These are phyloP conservation scores for Fraxinus platypoda DNA, from an alignment of 305 asterid genomes.

Conservation along the genomic window DNA sequence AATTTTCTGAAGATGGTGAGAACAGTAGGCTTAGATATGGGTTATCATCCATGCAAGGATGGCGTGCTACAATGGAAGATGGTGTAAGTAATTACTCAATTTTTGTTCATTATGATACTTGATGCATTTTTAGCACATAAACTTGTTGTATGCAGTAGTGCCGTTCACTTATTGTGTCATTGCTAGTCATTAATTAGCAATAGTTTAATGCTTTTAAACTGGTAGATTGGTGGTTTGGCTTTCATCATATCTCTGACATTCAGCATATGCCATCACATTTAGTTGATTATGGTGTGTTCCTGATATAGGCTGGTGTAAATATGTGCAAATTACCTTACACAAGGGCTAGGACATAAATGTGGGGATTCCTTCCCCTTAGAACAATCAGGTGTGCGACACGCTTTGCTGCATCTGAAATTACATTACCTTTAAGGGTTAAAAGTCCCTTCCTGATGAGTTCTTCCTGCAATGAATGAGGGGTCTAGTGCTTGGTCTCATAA, in stretches of 20 bases:
- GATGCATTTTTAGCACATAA: background rate
- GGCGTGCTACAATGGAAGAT: conserved; percentile 99
- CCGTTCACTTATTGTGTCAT: background rate
- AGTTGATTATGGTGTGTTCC: background rate
- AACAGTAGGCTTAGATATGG: conserved; percentile 70
- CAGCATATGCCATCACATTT: background rate
- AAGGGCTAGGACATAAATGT: background rate
- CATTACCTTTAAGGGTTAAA: background rate
- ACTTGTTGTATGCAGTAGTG: background rate
- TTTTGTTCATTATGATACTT: background rate
- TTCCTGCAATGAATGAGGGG: background rate
- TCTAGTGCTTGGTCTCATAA: background rate
- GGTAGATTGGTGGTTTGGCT: background rate
- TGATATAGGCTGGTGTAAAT: background rate
- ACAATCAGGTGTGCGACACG: background rate
- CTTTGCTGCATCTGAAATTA: background rate
- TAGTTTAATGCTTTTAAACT: background rate
- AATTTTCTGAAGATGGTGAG: conserved; percentile 83
- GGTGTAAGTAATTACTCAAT: conserved; percentile 60
- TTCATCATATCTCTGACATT: background rate
- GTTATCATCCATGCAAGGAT: conserved; percentile 93
- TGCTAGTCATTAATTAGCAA: background rate
- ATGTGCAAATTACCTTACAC: background rate
- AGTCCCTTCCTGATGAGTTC: background rate
- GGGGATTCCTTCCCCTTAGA: background rate